These are phyloP conservation scores for Butyriboletus loyo DNA, from an alignment of 768 basidiomycete species.

Conservation along the genomic window DNA sequence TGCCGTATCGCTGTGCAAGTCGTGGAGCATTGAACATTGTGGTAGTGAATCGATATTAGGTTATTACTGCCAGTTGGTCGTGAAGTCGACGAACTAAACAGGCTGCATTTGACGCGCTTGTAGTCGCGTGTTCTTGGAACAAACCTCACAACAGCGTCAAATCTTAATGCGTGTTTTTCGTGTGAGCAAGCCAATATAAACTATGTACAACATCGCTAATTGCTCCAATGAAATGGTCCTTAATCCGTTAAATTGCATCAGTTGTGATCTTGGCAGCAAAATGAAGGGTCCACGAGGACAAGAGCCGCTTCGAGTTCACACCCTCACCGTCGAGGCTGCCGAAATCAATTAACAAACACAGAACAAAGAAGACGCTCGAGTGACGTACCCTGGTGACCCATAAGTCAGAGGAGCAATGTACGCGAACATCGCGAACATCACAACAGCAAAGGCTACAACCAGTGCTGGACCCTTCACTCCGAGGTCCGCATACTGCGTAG, in stretches of 20 bases:
- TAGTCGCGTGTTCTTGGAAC: constrained; percentile 7
- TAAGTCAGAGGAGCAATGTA: constrained; percentile 92
- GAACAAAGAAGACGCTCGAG: not conserved
- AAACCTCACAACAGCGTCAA: not conserved
- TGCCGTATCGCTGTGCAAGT: constrained; percentile 63
- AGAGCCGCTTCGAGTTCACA: constrained; percentile 79
- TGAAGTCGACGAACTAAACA: constrained; percentile 12
- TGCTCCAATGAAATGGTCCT: constrained; percentile 10
- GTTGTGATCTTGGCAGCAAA: constrained; percentile 70
- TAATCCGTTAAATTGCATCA: constrained; percentile 30
- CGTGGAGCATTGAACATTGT: constrained; percentile 86
- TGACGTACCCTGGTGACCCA: constrained; percentile 88
- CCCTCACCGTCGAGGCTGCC: constrained; percentile 76
- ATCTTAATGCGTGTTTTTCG: not conserved
- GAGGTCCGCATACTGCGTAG: constrained; percentile 62
- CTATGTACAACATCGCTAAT: constrained; percentile 19
- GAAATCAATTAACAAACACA: constrained; percentile 14
- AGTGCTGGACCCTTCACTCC: constrained; percentile 74
- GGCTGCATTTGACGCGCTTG: not conserved
- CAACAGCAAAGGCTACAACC: constrained; percentile 52
- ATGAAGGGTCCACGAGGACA: constrained; percentile 93
- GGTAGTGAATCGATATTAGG: constrained; percentile 5
- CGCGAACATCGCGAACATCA: constrained; percentile 62
- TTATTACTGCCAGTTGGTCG: constrained; percentile 5
- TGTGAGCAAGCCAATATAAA: constrained; percentile 18